These are phyloP conservation scores for Hanseniaspora nectarophila DNA, from an alignment of 805 yeast genomes.

Conservation along the genomic window DNA sequence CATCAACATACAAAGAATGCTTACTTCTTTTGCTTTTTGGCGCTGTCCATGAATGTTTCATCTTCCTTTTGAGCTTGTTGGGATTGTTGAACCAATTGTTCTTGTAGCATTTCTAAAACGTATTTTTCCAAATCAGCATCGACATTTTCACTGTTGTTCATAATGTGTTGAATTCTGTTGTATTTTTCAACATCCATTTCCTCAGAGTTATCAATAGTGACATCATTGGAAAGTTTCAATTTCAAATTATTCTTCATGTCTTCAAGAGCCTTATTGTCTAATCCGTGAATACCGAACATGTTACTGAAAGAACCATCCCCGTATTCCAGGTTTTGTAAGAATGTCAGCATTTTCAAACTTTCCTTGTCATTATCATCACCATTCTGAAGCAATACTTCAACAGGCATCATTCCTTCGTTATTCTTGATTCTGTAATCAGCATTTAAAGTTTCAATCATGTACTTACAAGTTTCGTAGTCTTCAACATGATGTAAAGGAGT, in stretches of 20 bases:
- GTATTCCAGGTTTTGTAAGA: conserved; percentile 34
- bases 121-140: conserved; percentile 64
- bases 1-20: too few relatives aligned
- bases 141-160: conserved; percentile 60
- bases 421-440: conserved; percentile 60
- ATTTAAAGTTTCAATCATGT: conserved; percentile 51
- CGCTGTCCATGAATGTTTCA: neutral
- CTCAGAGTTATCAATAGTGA: conserved; percentile 21
- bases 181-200: conserved; percentile 48
- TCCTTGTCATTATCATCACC: conserved; percentile 52
- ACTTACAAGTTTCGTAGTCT: conserved; percentile 49
- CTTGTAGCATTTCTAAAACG: conserved; percentile 53
- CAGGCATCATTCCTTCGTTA: conserved; percentile 62
- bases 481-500: conserved; percentile 91
- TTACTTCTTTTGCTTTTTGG: conserved; percentile 9
- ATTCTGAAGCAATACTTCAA: conserved; percentile 55
- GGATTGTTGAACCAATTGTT: conserved; percentile 35
- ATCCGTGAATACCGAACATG: conserved; percentile 12
- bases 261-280: conserved; percentile 25
- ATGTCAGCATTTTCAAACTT: conserved; percentile 52
- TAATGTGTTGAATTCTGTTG: conserved; percentile 52
- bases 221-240: conserved; percentile 42
- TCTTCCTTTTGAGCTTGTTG: conserved; percentile 1
- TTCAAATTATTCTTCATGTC: conserved; percentile 38
- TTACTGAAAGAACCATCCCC: conserved; percentile 16